Evolutionary conservation across 2,329 filamentous ascomycete genomes (phyloP).

Genomic region (Sarocladiaceae sp.): DNA sequence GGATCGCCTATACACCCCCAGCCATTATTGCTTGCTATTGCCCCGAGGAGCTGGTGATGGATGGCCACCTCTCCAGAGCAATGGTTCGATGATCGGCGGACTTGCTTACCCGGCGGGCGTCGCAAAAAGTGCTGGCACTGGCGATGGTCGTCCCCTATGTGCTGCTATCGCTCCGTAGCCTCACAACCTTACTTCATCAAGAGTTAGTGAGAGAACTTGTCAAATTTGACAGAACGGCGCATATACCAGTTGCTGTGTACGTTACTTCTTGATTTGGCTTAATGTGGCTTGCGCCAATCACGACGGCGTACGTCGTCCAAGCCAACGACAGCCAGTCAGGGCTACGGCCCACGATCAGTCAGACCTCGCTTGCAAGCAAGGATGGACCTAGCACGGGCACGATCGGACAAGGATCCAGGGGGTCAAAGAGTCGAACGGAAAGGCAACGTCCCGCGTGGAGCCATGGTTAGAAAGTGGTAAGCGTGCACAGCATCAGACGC

Average conservation of each 20-base stretch:
- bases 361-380: not conserved
- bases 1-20: not conserved
- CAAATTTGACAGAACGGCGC: not conserved
- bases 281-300: not conserved
- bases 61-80: not conserved
- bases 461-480: no score
- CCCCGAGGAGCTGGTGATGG: not conserved
- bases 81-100: slow-evolving; percentile 4
- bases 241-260: no score
- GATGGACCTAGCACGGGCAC: not conserved
- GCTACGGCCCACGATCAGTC: no score
- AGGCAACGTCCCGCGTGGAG: slow-evolving; percentile 7
- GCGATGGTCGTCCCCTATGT: no score
- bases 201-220: not conserved
- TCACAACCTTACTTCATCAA: not conserved
- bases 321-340: not conserved
- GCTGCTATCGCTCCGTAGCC: no score
- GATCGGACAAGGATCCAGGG: not conserved
- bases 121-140: no score
- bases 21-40: not conserved
- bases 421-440: not conserved
- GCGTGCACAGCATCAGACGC: no score
- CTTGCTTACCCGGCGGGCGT: not conserved
- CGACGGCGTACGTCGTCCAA: not conserved
- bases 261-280: not conserved